Evolutionary conservation across 176 grass and related monocot genomes (phyloP).

Genomic region (Oryza glumipatula): DNA sequence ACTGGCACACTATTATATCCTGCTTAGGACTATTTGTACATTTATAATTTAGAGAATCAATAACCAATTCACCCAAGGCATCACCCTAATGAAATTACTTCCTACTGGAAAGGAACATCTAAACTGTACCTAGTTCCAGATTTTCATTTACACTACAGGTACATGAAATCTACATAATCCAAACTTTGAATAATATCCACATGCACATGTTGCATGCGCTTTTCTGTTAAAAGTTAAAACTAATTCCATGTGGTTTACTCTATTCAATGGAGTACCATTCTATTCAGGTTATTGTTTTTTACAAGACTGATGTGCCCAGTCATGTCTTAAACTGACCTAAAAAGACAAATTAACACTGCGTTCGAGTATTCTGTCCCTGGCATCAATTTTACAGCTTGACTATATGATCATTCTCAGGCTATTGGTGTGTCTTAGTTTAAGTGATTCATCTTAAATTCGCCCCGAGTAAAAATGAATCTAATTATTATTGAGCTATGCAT

Average conservation of each 20-base stretch:
- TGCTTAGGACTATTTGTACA: neutral
- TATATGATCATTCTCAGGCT: neutral
- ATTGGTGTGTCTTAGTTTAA: neutral
- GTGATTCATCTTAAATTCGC: neutral
- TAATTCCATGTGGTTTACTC: neutral
- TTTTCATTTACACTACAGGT: neutral
- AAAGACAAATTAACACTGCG: neutral
- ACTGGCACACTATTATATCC: neutral
- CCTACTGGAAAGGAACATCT: neutral
- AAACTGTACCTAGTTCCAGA: neutral
- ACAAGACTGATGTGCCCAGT: neutral
- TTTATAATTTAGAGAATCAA: neutral
- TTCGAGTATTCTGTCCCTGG: neutral
- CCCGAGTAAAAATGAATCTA: neutral
- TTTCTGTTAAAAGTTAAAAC: neutral
- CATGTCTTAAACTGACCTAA: constrained; percentile 20
- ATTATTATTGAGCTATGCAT: neutral
- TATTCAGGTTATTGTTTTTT: neutral
- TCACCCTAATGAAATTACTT: neutral
- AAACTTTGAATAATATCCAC: neutral
- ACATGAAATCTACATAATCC: neutral
- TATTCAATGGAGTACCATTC: neutral
- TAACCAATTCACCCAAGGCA: neutral
- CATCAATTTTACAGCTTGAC: neutral
- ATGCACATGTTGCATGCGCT: neutral